Evolutionary conservation across 345 rosid genomes (phyloP).

Genomic region (Zanthoxylum bungeanum): DNA sequence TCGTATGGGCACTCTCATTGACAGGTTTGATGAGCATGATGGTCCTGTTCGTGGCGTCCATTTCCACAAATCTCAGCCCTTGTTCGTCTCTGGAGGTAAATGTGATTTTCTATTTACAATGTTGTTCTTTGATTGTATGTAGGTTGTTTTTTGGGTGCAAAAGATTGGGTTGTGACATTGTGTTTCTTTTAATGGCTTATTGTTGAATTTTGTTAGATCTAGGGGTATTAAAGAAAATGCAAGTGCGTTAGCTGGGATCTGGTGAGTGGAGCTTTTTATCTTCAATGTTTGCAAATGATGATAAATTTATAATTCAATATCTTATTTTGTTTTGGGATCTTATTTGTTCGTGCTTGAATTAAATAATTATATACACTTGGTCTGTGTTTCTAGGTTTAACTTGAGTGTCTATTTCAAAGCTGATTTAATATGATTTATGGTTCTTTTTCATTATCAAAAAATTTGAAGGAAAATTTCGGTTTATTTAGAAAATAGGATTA

Average conservation of each 20-base stretch:
- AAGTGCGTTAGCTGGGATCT: no score
- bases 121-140: not conserved
- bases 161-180: not conserved
- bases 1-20: no score
- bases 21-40: no score
- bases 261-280: not conserved
- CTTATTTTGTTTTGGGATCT: not conserved
- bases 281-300: not conserved
- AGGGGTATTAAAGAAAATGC: no score
- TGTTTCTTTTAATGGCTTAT: not conserved
- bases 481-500: not conserved
- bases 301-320: not conserved
- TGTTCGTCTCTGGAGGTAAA: constrained; percentile 91
- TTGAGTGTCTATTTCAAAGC: not conserved
- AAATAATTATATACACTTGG: not conserved
- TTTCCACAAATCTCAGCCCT: constrained; percentile 87
- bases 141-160: not conserved
- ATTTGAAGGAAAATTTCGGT: no score
- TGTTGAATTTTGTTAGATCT: constrained; percentile 8
- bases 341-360: not conserved
- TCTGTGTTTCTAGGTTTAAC: not conserved
- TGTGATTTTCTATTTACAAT: not conserved
- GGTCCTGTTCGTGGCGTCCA: no score
- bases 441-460: not conserved
- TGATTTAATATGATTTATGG: not conserved